Base-by-base conservation (phyloP, 2,329 filamentous ascomycete genomes). In the Colletotrichum noveboracense region DNA sequence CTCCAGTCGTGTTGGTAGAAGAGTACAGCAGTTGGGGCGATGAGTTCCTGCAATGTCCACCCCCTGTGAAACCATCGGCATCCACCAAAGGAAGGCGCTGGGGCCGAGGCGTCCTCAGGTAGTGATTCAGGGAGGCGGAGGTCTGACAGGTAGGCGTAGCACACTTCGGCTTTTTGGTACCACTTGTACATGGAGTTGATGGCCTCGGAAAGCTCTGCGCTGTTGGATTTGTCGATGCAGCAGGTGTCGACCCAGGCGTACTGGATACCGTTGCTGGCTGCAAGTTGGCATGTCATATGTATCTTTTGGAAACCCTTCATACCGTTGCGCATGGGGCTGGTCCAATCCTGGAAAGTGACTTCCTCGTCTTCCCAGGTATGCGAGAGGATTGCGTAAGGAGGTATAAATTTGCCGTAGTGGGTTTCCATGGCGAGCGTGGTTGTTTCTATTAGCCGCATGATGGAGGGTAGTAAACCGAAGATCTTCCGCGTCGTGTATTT, bases 371-470 rank as follows among this genome's bases (percentile, higher is more conserved):
- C 78, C 79, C 80, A 82, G 5, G 80, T 81, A 68, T 83, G 82
- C 14, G 82, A 83, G n/a, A 82, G 70, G 48, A 83, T 81, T 38
- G 80, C 80, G 72, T 83, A 82, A 28, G 75, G 75, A 3, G 81
- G 81, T 12, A 78, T 76, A n/a, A n/a, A n/a, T n/a, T 4, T 3
- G 6, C 12, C 60, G 4, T 1, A 0, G 0, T 32, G 5, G 0
- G 1, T 9, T 64, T 64, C 21, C 30, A 64, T 21, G 12, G 30
- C 14, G 12, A 36, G 14, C 0, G n/a, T 38, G 2, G 7, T 26
- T 1, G 32, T 64, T n/a, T 64, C 21, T 5, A 64, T 32, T 7
- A 64, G 21, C 0, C 61, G 21, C 61, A 38, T 38, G 56, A 7
- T 30, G 56, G 7, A n/a, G n/a, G n/a, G n/a, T n/a, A n/a, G n/a